Evolutionary conservation across 768 basidiomycete species (phyloP), one percentile per base, ranked within the genome.

Genomic region (Kockovaella imperatae): DNA sequence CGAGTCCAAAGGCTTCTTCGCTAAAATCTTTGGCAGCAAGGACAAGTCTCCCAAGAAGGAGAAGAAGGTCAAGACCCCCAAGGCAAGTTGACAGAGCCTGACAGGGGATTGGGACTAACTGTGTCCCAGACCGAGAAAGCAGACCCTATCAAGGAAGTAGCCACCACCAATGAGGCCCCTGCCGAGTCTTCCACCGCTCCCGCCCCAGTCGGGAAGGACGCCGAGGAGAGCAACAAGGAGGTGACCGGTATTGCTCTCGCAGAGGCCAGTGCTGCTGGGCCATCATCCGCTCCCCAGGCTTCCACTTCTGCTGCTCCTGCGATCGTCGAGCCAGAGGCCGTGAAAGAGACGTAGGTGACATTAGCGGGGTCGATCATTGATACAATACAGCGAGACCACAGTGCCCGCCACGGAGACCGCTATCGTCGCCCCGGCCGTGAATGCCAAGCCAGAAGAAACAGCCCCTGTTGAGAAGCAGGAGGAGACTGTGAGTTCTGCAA

Each of bases 21-120:
- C 80, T 60, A 89, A 84, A 74, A 74, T 91, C 53, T 81, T 91
- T 50, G 81, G 81, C 24, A 79, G 83, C 34, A 69, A 67, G n/a
- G n/a, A n/a, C 45, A 63, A 59, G 52, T 57, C 58, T 18, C 64
- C 61, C 53, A 77, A 76, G 53, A 60, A 60, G 69, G 75, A 72
- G 47, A 80, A 82, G 58, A 85, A 70, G 63, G 78, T 82, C 67
- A 86, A 79, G 80, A 64, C 65, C 21, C 67, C 69, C 38, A 71
- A 83, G 80, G 68, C 64, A 17, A 34, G 55, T 56, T 20, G 6
- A 3, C 5, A 21, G 8, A 26, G 13, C 23, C 21, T 42, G 13
- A 7, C 32, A 18, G 26, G 49, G 18, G 36, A 49, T 52, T 36
- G 57, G 40, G 23, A n/a, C 13, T 18, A 28, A 13, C 25, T 23